These are phyloP conservation scores for Elongisporangium undulatum DNA, from an alignment of 352 stramenopile genomes.

Conservation along the genomic window DNA sequence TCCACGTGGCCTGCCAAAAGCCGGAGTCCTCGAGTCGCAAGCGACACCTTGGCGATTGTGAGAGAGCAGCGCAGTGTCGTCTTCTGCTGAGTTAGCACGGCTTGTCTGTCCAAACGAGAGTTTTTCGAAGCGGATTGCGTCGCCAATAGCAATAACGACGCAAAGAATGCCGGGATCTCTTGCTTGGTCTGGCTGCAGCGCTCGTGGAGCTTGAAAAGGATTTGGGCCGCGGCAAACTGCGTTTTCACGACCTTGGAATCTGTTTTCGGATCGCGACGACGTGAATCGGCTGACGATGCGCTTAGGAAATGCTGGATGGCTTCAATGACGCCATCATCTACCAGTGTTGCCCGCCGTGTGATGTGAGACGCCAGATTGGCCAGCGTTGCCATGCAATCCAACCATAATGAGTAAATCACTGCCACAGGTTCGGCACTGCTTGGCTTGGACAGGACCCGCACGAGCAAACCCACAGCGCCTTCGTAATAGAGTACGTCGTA, in stretches of 20 bases:
- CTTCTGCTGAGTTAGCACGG: constrained; percentile 38
- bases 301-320: constrained; percentile 60
- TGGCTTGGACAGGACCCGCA: constrained; percentile 46
- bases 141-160: constrained; percentile 53
- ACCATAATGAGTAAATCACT: constrained; percentile 54
- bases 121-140: constrained; percentile 55
- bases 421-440: constrained; percentile 23
- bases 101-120: constrained; percentile 41
- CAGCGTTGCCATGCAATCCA: constrained; percentile 45
- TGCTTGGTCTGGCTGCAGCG: constrained; percentile 33
- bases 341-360: constrained; percentile 27
- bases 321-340: constrained; percentile 62
- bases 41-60: constrained; percentile 54
- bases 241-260: constrained; percentile 45
- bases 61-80: constrained; percentile 58
- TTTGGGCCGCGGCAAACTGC: constrained; percentile 46
- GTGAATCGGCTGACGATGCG: constrained; percentile 27
- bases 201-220: constrained; percentile 60
- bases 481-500: constrained; percentile 62
- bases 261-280: constrained; percentile 28
- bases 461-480: constrained; percentile 46
- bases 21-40: constrained; percentile 35
- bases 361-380: constrained; percentile 48
- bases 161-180: constrained; percentile 45
- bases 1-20: constrained; percentile 42